Evolutionary conservation across 2,329 filamentous ascomycete genomes (phyloP).

Genomic region (Aaosphaeria pasadenensis): DNA sequence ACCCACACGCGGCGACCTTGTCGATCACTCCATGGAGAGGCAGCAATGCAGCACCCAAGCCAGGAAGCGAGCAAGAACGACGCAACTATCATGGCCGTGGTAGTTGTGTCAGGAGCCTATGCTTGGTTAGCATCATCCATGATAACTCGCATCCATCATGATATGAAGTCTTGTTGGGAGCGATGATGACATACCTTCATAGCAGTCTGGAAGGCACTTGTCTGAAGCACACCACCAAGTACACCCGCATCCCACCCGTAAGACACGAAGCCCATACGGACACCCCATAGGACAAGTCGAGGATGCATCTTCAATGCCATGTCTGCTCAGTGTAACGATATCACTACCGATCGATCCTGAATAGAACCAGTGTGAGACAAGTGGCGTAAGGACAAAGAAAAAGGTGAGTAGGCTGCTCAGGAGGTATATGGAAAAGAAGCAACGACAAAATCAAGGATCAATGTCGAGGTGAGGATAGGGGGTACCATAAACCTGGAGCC

Average conservation of each 20-base stretch:
- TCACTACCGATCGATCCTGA: no score
- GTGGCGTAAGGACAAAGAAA: no score
- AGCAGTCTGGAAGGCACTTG: constrained; percentile 25
- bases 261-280: constrained; percentile 31
- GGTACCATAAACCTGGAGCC: no score
- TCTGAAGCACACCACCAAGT: constrained; percentile 29
- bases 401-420: no score
- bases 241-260: constrained; percentile 37
- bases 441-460: no score
- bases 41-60: constrained; percentile 24
- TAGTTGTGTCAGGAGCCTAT: constrained; percentile 20
- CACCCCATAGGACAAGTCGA: constrained; percentile 7
- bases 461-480: no score
- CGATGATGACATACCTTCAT: constrained; percentile 17
- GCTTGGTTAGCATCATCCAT: no score
- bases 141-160: no score
- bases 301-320: constrained; percentile 6
- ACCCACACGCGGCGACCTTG: constrained; percentile 26
- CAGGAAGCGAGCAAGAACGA: constrained; percentile 29
- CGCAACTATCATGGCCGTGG: constrained; percentile 26
- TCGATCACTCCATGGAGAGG: constrained; percentile 16
- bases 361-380: no score
- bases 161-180: no score
- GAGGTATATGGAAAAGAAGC: no score
- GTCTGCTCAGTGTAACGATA: no score